Conservation (phyloP, 768 basidiomycete species). For the Rhizopogon sp. region DNA sequence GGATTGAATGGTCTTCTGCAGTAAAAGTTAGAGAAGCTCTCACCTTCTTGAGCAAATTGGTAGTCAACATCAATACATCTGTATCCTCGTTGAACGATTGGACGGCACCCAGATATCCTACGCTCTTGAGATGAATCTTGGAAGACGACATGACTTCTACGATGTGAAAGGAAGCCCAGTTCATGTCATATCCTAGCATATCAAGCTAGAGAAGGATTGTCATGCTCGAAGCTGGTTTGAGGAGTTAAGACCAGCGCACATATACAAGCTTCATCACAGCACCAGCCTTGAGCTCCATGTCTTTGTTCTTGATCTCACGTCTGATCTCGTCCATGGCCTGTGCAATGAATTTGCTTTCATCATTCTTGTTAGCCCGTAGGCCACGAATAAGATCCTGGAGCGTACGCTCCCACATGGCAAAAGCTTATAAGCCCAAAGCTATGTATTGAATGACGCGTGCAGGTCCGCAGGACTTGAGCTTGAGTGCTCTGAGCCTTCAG, state of each 20-base stretch:
- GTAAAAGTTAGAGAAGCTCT: conserved; percentile 13
- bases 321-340: conserved; percentile 94
- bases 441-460: not conserved
- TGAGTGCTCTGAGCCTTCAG: not conserved
- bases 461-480: not conserved
- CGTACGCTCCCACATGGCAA: conserved; percentile 89
- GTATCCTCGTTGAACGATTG: conserved; percentile 93
- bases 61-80: conserved; percentile 95
- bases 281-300: conserved; percentile 95
- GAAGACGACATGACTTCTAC: conserved; percentile 97
- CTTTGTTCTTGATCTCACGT: conserved; percentile 84
- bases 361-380: conserved; percentile 90
- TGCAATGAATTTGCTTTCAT: conserved; percentile 88
- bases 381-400: conserved; percentile 94
- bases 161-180: conserved; percentile 94
- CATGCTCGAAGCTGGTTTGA: conserved; percentile 1
- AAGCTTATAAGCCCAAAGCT: not conserved
- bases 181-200: conserved; percentile 94
- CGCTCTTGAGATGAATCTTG: conserved; percentile 86
- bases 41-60: conserved; percentile 93
- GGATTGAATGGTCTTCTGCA: conserved; percentile 5
- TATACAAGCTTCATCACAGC: conserved; percentile 96
- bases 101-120: conserved; percentile 91
- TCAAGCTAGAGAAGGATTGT: conserved; percentile 60
- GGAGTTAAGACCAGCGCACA: conserved; percentile 43